phyloP scores from a whole-genome alignment of 148 eudicot genomes.

The Vaccinium vitisidaea region DNA sequence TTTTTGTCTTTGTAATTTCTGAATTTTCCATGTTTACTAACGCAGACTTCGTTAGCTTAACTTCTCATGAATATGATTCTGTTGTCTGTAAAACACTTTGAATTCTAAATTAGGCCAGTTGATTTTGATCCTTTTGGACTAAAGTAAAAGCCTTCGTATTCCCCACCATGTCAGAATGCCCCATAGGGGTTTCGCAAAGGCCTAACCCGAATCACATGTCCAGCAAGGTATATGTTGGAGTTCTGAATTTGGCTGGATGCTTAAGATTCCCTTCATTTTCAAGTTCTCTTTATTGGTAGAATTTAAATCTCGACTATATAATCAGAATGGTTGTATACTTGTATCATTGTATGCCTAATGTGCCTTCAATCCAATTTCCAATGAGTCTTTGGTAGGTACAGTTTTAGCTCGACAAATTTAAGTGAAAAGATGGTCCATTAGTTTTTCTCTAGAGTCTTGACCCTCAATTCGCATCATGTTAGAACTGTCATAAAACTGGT shows the following conservation, averaged over 20 bases:
- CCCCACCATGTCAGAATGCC: not conserved
- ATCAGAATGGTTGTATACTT: not conserved
- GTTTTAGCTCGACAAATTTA: not conserved
- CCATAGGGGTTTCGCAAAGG: not conserved
- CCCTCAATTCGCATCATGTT: not conserved
- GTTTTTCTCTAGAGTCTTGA: not conserved
- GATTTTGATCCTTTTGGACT: not conserved
- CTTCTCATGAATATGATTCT: not conserved
- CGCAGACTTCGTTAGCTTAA: not conserved
- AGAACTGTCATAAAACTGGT: not conserved
- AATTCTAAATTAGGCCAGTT: not conserved
- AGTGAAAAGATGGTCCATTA: not conserved
- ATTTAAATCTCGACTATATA: not conserved
- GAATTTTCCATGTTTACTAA: not conserved
- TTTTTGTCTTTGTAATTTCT: not conserved
- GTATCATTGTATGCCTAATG: not conserved
- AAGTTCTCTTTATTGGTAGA: not conserved
- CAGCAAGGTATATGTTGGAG: not conserved
- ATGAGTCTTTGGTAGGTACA: not conserved
- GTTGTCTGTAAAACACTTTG: constrained; percentile 4
- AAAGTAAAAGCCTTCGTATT: not conserved
- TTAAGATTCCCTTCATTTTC: not conserved
- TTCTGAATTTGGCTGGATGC: not conserved
- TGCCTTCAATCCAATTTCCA: not conserved
- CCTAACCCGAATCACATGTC: not conserved